Percentiles rank a stretch among this genome's conserved stretches.
Evolutionary conservation across 2,329 filamentous ascomycete genomes (phyloP).

Genomic region (Achaetomium macrosporum): DNA sequence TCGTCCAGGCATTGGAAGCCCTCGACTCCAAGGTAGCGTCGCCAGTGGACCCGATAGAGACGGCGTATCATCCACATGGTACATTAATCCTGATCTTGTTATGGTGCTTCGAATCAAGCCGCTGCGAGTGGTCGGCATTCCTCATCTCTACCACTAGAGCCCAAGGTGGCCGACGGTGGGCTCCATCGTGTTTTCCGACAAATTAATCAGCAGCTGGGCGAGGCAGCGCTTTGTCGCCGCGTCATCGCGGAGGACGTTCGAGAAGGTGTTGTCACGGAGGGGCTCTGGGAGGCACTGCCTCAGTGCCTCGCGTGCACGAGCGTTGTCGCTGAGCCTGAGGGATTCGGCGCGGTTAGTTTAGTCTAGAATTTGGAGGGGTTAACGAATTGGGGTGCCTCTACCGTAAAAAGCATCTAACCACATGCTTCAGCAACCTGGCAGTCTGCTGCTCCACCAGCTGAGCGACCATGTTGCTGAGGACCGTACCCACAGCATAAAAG

Average conservation of each 20-base stretch:
- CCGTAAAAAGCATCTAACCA: constrained; percentile 94
- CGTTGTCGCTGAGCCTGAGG: constrained; percentile 83
- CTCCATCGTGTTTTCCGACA: constrained; percentile 77
- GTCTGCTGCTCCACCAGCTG: constrained; percentile 98
- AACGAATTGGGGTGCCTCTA: constrained; percentile 38
- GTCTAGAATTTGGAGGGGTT: background rate
- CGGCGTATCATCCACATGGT: no score
- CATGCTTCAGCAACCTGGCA: constrained; percentile 90
- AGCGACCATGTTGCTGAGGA: constrained; percentile 97
- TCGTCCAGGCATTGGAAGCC: no score
- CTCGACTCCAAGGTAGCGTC: no score
- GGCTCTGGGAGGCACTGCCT: constrained; percentile 95
- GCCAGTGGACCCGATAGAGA: no score
- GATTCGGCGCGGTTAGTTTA: background rate
- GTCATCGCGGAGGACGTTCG: constrained; percentile 90
- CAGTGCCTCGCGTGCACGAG: constrained; percentile 86
- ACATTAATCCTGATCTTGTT: background rate
- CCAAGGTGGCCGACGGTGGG: constrained; percentile 27
- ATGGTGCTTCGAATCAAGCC: background rate
- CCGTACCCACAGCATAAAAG: constrained; percentile 96
- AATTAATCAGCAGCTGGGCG: constrained; percentile 92
- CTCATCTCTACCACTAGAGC: constrained; percentile 14
- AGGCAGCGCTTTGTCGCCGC: constrained; percentile 96
- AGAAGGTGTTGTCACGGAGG: constrained; percentile 97
- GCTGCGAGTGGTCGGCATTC: background rate